Evolutionary conservation across 108 stramenopile genomes (phyloP).

Genomic region (Hondaea fermentalgiana): DNA sequence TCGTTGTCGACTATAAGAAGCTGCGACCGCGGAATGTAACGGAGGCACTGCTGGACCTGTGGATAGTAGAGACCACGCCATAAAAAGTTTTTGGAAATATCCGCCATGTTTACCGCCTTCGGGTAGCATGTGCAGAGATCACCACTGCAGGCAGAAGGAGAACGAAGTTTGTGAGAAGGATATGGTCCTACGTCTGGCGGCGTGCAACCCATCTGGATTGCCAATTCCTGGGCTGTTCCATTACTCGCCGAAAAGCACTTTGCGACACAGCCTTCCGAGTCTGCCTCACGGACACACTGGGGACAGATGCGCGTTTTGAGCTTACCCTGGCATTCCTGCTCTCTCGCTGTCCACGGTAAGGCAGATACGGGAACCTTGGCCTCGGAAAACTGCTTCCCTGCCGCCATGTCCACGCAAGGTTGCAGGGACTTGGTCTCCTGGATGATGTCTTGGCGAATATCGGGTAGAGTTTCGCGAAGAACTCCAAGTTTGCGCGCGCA

Average conservation of each 20-base stretch:
- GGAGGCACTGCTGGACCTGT: not conserved
- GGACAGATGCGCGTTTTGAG: too few relatives aligned
- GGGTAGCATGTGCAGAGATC: not conserved
- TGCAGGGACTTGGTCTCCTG: not conserved
- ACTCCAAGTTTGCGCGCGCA: not conserved
- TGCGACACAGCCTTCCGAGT: too few relatives aligned
- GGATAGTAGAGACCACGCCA: slow-evolving; percentile 4
- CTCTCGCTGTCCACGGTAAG: too few relatives aligned
- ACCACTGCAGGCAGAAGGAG: not conserved
- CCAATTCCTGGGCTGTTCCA: too few relatives aligned
- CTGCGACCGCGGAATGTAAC: not conserved
- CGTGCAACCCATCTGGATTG: too few relatives aligned
- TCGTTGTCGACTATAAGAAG: not conserved
- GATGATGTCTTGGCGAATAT: not conserved
- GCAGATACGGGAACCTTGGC: too few relatives aligned
- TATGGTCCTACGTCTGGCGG: not conserved
- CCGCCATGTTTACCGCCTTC: not conserved
- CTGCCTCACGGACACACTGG: too few relatives aligned
- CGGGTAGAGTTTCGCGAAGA: not conserved
- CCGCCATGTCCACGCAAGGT: not conserved
- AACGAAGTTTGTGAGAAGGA: not conserved
- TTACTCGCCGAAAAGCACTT: too few relatives aligned
- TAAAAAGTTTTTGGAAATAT: slow-evolving; percentile 12
- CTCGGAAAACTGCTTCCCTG: not conserved
- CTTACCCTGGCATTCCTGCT: too few relatives aligned